Percentiles rank a stretch among this genome's conserved stretches.
These are phyloP conservation scores for Neurospora terricola DNA, from an alignment of 495 filamentous ascomycete genomes.

Conservation along the genomic window DNA sequence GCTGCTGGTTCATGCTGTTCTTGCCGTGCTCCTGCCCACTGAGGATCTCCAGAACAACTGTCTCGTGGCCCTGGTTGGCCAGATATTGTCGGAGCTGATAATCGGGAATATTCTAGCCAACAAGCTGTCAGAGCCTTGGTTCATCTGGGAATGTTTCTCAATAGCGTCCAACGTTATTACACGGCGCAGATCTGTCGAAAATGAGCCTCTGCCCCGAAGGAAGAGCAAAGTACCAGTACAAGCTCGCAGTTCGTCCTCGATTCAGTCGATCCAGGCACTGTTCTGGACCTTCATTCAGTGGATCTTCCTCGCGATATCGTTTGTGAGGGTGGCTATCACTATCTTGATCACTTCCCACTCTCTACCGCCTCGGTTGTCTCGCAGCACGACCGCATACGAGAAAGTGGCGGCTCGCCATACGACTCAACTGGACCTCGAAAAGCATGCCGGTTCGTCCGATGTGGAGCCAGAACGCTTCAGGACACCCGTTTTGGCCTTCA, in stretches of 20 bases:
- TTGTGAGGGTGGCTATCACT: conserved; percentile 50
- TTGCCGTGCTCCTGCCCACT: conserved; percentile 78
- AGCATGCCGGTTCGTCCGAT: conserved; percentile 3
- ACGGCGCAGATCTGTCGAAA: conserved; percentile 6
- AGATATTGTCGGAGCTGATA: conserved; percentile 79
- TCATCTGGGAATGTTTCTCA: conserved; percentile 72
- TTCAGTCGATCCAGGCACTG: conserved; percentile 31
- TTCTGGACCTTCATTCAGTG: conserved; percentile 67
- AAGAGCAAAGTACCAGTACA: conserved; percentile 4
- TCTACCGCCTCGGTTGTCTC: conserved; percentile 34
- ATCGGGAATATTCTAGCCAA: conserved; percentile 67
- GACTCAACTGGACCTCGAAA: background rate
- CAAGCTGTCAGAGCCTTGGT: conserved; percentile 71
- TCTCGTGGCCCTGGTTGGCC: conserved; percentile 67
- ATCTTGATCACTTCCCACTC: conserved; percentile 41
- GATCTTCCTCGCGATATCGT: conserved; percentile 53
- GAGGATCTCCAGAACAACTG: conserved; percentile 86
- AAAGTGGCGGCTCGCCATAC: conserved; percentile 10
- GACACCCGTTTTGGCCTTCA: conserved; percentile 66
- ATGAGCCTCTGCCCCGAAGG: conserved; percentile 2
- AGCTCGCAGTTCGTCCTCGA: conserved; percentile 16
- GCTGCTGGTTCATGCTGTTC: conserved; percentile 63
- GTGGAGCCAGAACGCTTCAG: conserved; percentile 29
- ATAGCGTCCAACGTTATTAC: conserved; percentile 31
- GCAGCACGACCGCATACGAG: conserved; percentile 4